Evolutionary conservation across 2,329 filamentous ascomycete species (phyloP), one percentile per base, ranked within the genome.

Genomic region (Fusarium ambrosium): DNA sequence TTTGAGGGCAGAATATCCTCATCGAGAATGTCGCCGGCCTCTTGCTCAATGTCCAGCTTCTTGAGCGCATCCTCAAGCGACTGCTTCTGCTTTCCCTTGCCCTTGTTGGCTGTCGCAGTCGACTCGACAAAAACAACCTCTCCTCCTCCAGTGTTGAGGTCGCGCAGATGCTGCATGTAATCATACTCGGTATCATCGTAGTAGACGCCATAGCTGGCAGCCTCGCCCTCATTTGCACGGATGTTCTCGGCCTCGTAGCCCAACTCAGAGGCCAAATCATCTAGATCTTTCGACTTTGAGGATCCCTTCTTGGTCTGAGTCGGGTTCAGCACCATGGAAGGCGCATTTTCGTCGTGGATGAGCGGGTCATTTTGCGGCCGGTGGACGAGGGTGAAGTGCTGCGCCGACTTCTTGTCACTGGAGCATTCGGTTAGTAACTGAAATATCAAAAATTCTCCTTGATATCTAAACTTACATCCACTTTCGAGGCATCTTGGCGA

Each of bases 151-250:
- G 87, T 84, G 67, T 92, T 92, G n/a, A 99, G 86, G 78, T 98
- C 97, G 65, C 95, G 93, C 88, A 99, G 87, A 84, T 99, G 97
- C 84, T 99, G 97, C 97, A 99, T 99, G 86, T 99, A 99, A 84
- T 99, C 97, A 85, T 99, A 99, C 80, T 94, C 90, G 74, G 94
- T 93, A 84, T 99, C 97, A 84, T 99, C 97, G 83, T 89, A 99
- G 87, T 94, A 99, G 74, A 99, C 91, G 74, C 97, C 97, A 84
- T 98, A 91, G 82, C 94, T 94, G 76, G 97, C 97, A 10, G 97
- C 97, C 85, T 99, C 95, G 78, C 97, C 97, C 84, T 99, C 97
- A 82, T 99, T 98, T 66, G 91, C 89, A 77, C 95, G 92, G 75
- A 98, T 91, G 70, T 85, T 85, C 48, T 87, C 86, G 24, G 89